phyloP scores from a whole-genome alignment of 306 rosid genomes.

The Ceratonia siliqua region DNA sequence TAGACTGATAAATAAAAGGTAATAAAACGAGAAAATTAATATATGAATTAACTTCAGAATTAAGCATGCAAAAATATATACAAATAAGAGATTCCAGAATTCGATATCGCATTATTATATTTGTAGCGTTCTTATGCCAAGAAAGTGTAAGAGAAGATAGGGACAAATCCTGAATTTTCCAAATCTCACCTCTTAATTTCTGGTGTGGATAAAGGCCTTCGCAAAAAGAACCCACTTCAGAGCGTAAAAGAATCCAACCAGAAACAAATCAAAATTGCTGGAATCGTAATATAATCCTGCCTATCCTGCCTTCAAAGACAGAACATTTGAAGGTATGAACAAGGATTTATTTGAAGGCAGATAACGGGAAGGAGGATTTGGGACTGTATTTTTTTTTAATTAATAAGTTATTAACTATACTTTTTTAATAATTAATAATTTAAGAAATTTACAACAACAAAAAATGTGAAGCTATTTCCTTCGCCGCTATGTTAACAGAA shows the following conservation, averaged over 20 bases:
- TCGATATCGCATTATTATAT: not conserved
- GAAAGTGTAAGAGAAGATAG: not conserved
- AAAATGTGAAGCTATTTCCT: no score
- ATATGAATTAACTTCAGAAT: slow-evolving; percentile 8
- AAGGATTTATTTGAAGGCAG: not conserved
- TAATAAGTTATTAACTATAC: no score
- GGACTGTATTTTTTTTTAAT: not conserved
- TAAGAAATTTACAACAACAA: no score
- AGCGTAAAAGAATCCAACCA: not conserved
- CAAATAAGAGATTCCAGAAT: not conserved
- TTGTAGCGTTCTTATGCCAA: not conserved
- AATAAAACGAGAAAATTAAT: not conserved
- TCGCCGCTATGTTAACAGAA: no score
- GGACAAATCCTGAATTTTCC: not conserved
- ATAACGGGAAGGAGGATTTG: not conserved
- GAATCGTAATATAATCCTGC: not conserved
- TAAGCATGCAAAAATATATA: not conserved
- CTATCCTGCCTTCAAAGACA: not conserved
- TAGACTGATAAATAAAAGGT: not conserved
- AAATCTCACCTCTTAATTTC: not conserved
- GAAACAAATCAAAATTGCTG: slow-evolving; percentile 19
- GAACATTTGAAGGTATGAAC: not conserved
- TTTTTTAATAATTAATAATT: no score
- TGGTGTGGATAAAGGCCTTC: not conserved
- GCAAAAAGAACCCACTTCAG: not conserved